Conservation (phyloP, 2,329 filamentous ascomycete species). For the Colletotrichum sp. region DNA sequence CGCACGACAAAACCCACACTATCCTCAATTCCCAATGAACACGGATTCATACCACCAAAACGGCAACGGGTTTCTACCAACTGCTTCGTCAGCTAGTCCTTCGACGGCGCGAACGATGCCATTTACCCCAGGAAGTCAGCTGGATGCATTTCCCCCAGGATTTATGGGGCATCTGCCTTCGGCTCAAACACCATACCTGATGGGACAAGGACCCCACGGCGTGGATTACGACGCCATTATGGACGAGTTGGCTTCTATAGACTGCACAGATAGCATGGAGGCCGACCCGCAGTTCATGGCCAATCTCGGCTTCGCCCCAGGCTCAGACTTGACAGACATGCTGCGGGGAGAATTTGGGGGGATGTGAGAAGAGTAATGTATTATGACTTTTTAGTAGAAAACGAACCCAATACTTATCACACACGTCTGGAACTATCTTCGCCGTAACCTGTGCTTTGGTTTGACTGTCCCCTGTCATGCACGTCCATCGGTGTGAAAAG, state of each 20-base stretch:
- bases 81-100: constrained; percentile 17
- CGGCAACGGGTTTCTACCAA: not conserved
- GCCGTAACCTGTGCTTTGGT: not conserved
- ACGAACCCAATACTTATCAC: not conserved
- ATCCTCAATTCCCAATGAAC: not conserved
- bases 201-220: constrained; percentile 20
- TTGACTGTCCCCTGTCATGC: not conserved
- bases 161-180: constrained; percentile 17
- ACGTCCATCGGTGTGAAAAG: not conserved
- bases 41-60: constrained; percentile 9
- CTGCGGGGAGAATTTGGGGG: constrained; percentile 40
- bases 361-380: constrained; percentile 15
- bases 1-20: not conserved
- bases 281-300: constrained; percentile 69
- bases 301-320: constrained; percentile 69
- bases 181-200: constrained; percentile 27
- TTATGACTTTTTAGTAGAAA: constrained; percentile 2
- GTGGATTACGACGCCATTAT: constrained; percentile 58
- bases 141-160: constrained; percentile 12
- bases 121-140: constrained; percentile 20
- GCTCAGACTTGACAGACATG: constrained; percentile 63
- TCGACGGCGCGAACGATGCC: constrained; percentile 20
- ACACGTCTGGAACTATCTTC: not conserved
- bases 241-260: constrained; percentile 57
- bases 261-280: constrained; percentile 53